A percentile compares a stretch with the other conserved stretches of the same genome.
Conservation (phyloP, 306 rosid species). For the Quercus rubra region DNA sequence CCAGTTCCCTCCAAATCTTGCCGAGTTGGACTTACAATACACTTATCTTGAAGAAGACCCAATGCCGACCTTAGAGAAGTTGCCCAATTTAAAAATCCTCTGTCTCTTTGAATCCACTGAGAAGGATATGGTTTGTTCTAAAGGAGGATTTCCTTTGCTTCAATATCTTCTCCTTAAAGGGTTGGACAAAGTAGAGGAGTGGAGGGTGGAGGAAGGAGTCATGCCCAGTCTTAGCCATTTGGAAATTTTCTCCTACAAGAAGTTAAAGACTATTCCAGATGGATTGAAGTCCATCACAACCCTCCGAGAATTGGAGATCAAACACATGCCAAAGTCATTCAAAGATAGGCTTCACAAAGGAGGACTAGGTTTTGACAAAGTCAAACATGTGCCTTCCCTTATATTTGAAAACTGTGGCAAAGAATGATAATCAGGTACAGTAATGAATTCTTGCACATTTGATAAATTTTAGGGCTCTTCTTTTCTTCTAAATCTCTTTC, state of each 20-base stretch:
- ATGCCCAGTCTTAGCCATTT: constrained; percentile 36
- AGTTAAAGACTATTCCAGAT: constrained; percentile 44
- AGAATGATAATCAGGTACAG: too few species aligned
- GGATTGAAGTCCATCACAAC: constrained; percentile 33
- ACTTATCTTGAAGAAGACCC: too few species aligned
- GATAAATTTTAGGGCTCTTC: too few species aligned
- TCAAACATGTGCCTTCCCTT: constrained; percentile 41
- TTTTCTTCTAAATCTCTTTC: too few species aligned
- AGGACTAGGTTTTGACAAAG: constrained; percentile 47
- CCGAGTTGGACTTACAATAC: rapidly evolving
- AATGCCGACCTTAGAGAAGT: constrained; percentile 31
- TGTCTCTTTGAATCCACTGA: constrained; percentile 38
- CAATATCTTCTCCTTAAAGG: constrained; percentile 30
- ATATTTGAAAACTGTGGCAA: constrained; percentile 29
- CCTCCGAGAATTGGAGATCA: constrained; percentile 36
- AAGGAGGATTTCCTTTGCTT: constrained; percentile 39
- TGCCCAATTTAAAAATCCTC: constrained; percentile 43
- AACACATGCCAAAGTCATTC: constrained; percentile 30
- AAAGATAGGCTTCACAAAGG: constrained; percentile 33
- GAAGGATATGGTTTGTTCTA: constrained; percentile 25
- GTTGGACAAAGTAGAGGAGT: too few species aligned
- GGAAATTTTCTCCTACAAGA: too few species aligned
- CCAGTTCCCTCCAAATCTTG: too few species aligned
- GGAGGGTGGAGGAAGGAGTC: constrained; percentile 49
- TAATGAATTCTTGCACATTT: too few species aligned